Base-by-base conservation (phyloP, 169 alveolate species). In the Eimeria brunetti region DNA sequence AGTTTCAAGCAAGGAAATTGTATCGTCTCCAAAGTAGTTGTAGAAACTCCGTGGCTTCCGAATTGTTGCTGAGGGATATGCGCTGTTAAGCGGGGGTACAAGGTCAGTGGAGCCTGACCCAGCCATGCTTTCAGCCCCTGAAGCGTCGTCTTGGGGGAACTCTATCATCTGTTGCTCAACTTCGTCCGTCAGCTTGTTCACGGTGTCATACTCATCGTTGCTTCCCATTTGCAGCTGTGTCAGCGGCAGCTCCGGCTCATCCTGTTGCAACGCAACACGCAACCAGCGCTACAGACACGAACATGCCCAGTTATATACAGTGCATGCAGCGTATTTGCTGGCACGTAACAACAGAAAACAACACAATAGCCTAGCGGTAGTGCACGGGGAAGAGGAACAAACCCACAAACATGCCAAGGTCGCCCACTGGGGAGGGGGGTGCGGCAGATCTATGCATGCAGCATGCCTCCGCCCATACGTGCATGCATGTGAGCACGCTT, bases 41-140 rank as follows among this genome's bases (percentile, higher is more conserved):
- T 84, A 84, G 76, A 84, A 58, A 20, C 60, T 30, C 41, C 78
- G 73, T 8, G 91, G 91, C 60, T 53, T 84, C 38, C 91, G 91
- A 84, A 84, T 58, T 38, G 78, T 76, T 33, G 53, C 76, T 30
- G 78, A 84, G 78, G 49, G 91, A 33, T 58, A 58, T 8, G 91
- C 76, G 62, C 67, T 53, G 69, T 51, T 33, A 69, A 46, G 76
- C 64, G 22, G 36, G 36, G 58, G 91, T 44, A 33, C 36, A 38
- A 64, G 76, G 11, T 11, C 76, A 64, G 18, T 38, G 44, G 71
- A 64, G 38, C 76, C 3, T 38, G 58, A 75, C 9, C 33, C 33
- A 58, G 60, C 5, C 76, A 60, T 56, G 30, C 27, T 33, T 33
- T 36, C 78, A 22, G 75, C 56, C 38, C 46, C 91, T 33, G 56